phyloP scores from a whole-genome alignment of 768 basidiomycete species.

The Lactarius pseudohatsudake region DNA sequence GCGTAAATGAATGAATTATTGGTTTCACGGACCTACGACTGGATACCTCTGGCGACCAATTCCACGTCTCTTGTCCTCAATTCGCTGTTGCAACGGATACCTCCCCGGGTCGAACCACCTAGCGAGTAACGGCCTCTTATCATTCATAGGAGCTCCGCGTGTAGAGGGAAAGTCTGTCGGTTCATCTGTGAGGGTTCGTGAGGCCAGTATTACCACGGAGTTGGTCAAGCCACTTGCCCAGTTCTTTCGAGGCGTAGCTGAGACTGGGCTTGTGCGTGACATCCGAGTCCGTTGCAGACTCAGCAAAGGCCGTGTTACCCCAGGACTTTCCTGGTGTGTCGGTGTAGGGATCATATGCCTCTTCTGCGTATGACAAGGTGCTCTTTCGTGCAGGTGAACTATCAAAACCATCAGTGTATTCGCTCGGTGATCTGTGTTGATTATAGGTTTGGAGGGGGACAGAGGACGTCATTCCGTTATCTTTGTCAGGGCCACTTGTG shows the following conservation, averaged over 20 bases:
- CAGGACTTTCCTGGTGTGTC: conserved; percentile 4
- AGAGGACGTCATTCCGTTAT: conserved; percentile 41
- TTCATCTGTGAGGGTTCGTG: conserved; percentile 4
- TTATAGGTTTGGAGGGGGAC: conserved; percentile 9
- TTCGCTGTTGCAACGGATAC: conserved; percentile 74
- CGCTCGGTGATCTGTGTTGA: not conserved
- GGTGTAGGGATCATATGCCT: conserved; percentile 19
- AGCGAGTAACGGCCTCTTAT: conserved; percentile 8
- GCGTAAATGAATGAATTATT: not conserved
- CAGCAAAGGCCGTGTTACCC: not conserved
- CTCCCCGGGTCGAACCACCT: conserved; percentile 23
- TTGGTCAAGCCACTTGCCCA: conserved; percentile 10
- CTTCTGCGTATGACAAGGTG: conserved; percentile 23
- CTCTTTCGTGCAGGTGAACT: not conserved
- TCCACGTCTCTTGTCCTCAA: conserved; percentile 85
- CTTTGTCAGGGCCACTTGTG: conserved; percentile 35
- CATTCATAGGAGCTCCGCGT: not conserved
- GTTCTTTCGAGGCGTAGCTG: conserved; percentile 15
- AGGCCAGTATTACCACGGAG: not conserved
- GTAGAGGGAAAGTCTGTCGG: not conserved
- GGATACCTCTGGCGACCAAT: conserved; percentile 81
- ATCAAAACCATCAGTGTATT: not conserved
- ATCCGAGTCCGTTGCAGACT: not conserved
- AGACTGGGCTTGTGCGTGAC: conserved; percentile 12
- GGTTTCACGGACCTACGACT: conserved; percentile 57